Conservation (phyloP, 106 monocot genomes). For the Dendrobium officinale region DNA sequence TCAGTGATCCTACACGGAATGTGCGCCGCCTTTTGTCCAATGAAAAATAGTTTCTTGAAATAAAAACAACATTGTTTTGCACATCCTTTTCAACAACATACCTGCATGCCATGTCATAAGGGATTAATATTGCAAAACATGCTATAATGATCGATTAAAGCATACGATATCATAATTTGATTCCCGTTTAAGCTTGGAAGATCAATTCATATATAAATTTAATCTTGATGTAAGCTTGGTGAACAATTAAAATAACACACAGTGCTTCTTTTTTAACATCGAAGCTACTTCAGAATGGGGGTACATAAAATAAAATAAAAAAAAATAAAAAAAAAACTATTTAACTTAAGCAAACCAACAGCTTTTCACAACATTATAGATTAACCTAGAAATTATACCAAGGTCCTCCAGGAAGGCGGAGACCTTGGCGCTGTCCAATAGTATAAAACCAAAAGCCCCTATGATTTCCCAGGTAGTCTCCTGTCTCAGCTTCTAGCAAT, state of each 20-base stretch:
- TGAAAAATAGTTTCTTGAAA: conserved; percentile 93
- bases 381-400: conserved; percentile 42
- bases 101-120: conserved; percentile 29
- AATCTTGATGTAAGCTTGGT: no score
- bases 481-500: conserved; percentile 90
- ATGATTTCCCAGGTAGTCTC: conserved; percentile 92
- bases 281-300: no score
- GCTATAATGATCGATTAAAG: not conserved
- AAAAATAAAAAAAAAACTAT: no score
- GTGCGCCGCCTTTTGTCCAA: conserved; percentile 70
- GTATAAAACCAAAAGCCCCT: conserved; percentile 98
- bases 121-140: not conserved
- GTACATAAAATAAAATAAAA: no score
- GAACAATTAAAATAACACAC: no score
- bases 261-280: no score
- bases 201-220: no score
- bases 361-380: not conserved
- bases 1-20: conserved; percentile 73
- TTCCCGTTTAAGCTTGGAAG: no score
- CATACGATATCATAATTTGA: no score
- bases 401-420: conserved; percentile 96
- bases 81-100: conserved; percentile 97
- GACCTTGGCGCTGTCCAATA: conserved; percentile 92
- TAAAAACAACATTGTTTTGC: conserved; percentile 86
- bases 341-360: not conserved